Evolutionary conservation across 805 yeast genomes (phyloP), one percentile per base, ranked within the genome.

Genomic region (Candida sanyiensis): DNA sequence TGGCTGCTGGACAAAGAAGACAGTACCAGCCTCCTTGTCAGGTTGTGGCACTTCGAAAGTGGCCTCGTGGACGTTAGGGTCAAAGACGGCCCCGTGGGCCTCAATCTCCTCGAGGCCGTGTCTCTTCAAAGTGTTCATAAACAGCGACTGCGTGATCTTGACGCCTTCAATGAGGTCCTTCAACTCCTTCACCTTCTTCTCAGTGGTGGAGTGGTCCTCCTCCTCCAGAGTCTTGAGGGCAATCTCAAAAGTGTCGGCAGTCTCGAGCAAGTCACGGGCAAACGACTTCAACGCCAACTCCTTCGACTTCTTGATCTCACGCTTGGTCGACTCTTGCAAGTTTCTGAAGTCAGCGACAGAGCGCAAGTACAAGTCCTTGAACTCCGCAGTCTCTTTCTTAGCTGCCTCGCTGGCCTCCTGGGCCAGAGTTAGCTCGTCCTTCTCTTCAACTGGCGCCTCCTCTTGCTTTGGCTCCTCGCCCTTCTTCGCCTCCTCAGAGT

Each of bases 21-120:
- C 72, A 9, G 75, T 65, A 39, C 75, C 75, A 15, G 75, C 67
- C 54, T 69, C 73, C 56, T 72, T 70, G 51, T 70, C 77, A 20
- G 77, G 72, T 50, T 70, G 76, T 38, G 75, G 70, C 37, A 70
- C 60, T 54, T 72, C 73, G 40, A 72, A 72, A 20, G 72, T 64
- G 36, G 77, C 77, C 56, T 72, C 77, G 51, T 72, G 77, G 39
- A 62, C 60, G 56, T 72, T 72, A 39, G 77, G 77, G 54, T 72
- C 77, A 41, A 72, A 72, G 33, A 52, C 56, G 52, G 70, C 63
- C 31, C 73, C 76, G 36, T 69, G 40, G 26, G 77, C 74, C 51
- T 70, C 73, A 36, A 71, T 64, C 55, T 66, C 66, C 44, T 62
- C 67, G 45, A 72, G 61, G 13, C 77, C 77, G 54, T 70, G 73